Evolutionary conservation across 768 basidiomycete species (phyloP).

Genomic region (Pleurotus tuber-regium): DNA sequence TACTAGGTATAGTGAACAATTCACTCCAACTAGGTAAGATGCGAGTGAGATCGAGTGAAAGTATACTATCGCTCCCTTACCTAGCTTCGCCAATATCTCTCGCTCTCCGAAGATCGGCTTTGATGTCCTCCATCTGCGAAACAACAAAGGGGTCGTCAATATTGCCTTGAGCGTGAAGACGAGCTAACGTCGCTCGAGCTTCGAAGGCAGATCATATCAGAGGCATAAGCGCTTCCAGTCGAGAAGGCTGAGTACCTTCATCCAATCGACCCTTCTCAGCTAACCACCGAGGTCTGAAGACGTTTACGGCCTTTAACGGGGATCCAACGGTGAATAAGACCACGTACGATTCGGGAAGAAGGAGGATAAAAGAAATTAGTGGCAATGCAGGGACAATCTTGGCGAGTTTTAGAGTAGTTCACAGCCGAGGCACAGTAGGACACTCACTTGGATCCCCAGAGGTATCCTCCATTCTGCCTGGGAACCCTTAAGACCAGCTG

Average conservation of each 20-base stretch:
- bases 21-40: conserved; percentile 30
- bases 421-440: not conserved
- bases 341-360: conserved; percentile 49
- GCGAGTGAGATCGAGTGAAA: not conserved
- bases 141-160: conserved; percentile 44
- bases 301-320: not conserved
- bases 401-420: not conserved
- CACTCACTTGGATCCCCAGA: conserved; percentile 37
- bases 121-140: conserved; percentile 44
- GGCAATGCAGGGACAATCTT: conserved; percentile 47
- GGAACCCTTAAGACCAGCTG: conserved; percentile 33
- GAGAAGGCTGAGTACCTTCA: conserved; percentile 30
- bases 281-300: conserved; percentile 44
- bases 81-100: conserved; percentile 38
- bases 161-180: conserved; percentile 51
- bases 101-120: conserved; percentile 32
- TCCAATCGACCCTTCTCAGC: conserved; percentile 48
- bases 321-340: not conserved
- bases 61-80: too few species aligned
- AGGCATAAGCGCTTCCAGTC: not conserved
- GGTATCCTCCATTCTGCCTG: conserved; percentile 51
- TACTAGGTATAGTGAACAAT: conserved; percentile 38
- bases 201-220: not conserved
- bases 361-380: conserved; percentile 45
- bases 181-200: conserved; percentile 41